phyloP scores from a whole-genome alignment of 768 basidiomycete species.

The Tricholoma sp. region DNA sequence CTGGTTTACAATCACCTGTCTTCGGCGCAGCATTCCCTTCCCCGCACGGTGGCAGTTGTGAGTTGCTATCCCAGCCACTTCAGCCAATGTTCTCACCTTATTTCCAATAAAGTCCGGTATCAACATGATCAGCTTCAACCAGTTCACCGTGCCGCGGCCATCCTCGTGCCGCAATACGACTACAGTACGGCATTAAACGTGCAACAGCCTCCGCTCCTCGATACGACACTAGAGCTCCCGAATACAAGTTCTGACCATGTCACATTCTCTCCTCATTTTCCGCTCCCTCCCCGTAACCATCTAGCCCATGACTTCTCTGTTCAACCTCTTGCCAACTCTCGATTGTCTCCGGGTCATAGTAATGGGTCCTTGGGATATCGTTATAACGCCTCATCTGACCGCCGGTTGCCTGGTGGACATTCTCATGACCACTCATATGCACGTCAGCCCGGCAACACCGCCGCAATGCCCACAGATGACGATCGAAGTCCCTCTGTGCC shows the following conservation, averaged over 20 bases:
- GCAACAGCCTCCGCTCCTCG: slow-evolving; percentile 47
- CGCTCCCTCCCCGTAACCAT: slow-evolving; percentile 41
- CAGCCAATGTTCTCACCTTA: slow-evolving; percentile 32
- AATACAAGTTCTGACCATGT: slow-evolving; percentile 33
- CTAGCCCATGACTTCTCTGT: slow-evolving; percentile 38
- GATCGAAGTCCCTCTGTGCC: slow-evolving; percentile 27
- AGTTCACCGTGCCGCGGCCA: slow-evolving; percentile 41
- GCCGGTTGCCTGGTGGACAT: slow-evolving; percentile 40
- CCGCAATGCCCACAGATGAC: slow-evolving; percentile 24
- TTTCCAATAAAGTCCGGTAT: slow-evolving; percentile 68
- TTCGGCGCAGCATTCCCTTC: slow-evolving; percentile 46
- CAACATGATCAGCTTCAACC: slow-evolving; percentile 38
- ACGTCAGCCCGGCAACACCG: slow-evolving; percentile 25
- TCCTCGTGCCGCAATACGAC: slow-evolving; percentile 49
- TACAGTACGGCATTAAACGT: slow-evolving; percentile 37
- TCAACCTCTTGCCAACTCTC: slow-evolving; percentile 35
- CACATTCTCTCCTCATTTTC: slow-evolving; percentile 38
- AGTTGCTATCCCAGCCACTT: slow-evolving; percentile 49
- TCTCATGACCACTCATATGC: slow-evolving; percentile 42
- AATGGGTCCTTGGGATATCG: slow-evolving; percentile 32
- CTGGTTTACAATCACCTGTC: slow-evolving; percentile 69
- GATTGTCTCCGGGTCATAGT: slow-evolving; percentile 32
- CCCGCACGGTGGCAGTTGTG: slow-evolving; percentile 48
- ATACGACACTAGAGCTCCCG: slow-evolving; percentile 39
- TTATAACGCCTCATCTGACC: slow-evolving; percentile 33